These are phyloP conservation scores for Trichophyton mentagrophytes DNA, from an alignment of 2,329 filamentous ascomycete species.

Conservation along the genomic window DNA sequence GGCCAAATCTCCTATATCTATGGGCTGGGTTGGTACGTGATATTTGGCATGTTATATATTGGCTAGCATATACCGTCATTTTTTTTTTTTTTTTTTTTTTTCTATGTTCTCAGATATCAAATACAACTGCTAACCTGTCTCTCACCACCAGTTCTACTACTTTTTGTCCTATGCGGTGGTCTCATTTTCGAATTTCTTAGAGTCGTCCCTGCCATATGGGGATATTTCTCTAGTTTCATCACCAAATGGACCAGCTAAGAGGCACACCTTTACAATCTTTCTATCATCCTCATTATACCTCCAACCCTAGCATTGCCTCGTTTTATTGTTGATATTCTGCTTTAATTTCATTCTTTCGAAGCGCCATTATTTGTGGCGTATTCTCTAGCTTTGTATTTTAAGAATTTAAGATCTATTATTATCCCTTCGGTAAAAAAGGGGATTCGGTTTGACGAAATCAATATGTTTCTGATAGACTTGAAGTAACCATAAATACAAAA, in stretches of 20 bases:
- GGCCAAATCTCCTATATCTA: conserved; percentile 42
- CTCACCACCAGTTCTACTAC: conserved; percentile 40
- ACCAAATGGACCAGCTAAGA: conserved; percentile 12
- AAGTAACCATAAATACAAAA: not conserved
- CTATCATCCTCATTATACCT: not conserved
- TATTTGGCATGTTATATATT: not conserved
- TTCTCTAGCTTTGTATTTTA: not conserved
- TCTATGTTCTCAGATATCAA: not conserved
- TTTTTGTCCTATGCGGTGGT: conserved; percentile 52
- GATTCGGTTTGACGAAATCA: not conserved
- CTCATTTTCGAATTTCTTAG: conserved; percentile 46
- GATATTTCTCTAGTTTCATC: conserved; percentile 10
- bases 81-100: not conserved
- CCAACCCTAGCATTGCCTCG: not conserved
- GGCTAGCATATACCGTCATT: not conserved
- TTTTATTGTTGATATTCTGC: not conserved
- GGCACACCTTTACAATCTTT: not conserved
- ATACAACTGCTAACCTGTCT: not conserved
- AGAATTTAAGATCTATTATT: not conserved
- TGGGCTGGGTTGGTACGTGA: conserved; percentile 47
- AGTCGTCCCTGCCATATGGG: conserved; percentile 31
- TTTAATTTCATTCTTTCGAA: not conserved
- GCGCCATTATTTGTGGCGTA: not conserved
- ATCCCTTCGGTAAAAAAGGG: not conserved
- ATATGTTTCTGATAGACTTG: not conserved